phyloP scores from a whole-genome alignment of 495 filamentous ascomycete species.

The Massariosphaeria phaeospora region DNA sequence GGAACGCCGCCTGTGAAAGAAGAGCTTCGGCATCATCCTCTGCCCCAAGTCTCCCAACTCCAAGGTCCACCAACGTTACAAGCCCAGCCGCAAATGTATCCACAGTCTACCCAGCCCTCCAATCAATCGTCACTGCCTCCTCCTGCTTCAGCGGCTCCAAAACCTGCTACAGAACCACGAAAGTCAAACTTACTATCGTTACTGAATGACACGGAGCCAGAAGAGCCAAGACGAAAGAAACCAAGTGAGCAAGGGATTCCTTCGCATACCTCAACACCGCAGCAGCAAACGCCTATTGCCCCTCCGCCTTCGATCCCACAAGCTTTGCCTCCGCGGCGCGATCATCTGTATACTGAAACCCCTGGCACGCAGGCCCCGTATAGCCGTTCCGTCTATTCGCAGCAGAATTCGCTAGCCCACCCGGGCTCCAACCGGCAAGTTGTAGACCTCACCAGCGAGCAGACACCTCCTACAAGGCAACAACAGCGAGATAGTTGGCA shows the following conservation, averaged over 20 bases:
- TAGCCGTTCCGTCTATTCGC: conserved; percentile 8
- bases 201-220: conserved; percentile 30
- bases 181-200: conserved; percentile 30
- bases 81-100: conserved; percentile 1
- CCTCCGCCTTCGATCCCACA: conserved; percentile 17
- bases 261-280: conserved; percentile 30
- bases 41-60: conserved; percentile 5
- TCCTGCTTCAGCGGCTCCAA: conserved; percentile 9
- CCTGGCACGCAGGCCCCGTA: conserved; percentile 10
- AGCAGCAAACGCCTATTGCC: conserved; percentile 27
- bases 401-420: conserved; percentile 11
- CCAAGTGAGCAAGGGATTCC: conserved; percentile 21
- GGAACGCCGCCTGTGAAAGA: conserved; percentile 25
- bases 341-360: conserved; percentile 19
- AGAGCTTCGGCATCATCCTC: conserved; percentile 20
- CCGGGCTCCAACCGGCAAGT: not conserved
- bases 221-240: conserved; percentile 31
- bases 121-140: conserved; percentile 11
- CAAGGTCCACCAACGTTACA: conserved; percentile 13
- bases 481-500: conserved; percentile 12
- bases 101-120: conserved; percentile 9
- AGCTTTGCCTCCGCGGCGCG: conserved; percentile 11
- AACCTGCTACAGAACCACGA: conserved; percentile 26
- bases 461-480: not conserved
- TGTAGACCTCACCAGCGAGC: conserved; percentile 25